Conservation (phyloP, 371 early-diverging fungal species). For the Mucor irregularis region DNA sequence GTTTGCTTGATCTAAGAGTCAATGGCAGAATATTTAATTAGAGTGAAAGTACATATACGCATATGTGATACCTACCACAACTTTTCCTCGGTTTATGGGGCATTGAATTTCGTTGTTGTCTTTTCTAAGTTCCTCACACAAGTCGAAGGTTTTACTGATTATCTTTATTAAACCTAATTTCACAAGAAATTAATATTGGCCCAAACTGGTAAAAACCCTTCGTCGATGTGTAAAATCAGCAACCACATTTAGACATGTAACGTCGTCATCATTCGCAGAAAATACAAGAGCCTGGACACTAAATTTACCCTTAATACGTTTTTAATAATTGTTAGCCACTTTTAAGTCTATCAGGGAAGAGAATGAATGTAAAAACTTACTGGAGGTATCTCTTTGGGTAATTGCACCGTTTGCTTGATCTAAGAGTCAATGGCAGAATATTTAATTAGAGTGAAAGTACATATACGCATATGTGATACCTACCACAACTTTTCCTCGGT, state of each 20-base stretch:
- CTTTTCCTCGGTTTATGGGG: no score
- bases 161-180: conserved; percentile 18
- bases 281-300: neutral
- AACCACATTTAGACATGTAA: no score
- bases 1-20: conserved; percentile 23
- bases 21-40: neutral
- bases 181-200: no score
- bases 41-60: neutral
- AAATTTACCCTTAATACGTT: neutral
- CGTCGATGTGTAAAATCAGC: no score
- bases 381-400: conserved; percentile 26
- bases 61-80: neutral
- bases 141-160: conserved; percentile 16
- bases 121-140: no score
- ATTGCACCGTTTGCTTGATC: conserved; percentile 20
- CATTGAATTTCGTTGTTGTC: no score
- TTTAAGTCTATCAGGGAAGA: no score
- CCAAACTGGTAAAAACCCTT: no score
- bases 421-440: neutral
- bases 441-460: neutral
- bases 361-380: conserved; percentile 8
- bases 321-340: neutral
- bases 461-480: neutral
- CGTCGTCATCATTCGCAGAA: no score
- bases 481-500: neutral